phyloP scores from a whole-genome alignment of 352 stramenopile genomes.

The Phytophthora hybrid region DNA sequence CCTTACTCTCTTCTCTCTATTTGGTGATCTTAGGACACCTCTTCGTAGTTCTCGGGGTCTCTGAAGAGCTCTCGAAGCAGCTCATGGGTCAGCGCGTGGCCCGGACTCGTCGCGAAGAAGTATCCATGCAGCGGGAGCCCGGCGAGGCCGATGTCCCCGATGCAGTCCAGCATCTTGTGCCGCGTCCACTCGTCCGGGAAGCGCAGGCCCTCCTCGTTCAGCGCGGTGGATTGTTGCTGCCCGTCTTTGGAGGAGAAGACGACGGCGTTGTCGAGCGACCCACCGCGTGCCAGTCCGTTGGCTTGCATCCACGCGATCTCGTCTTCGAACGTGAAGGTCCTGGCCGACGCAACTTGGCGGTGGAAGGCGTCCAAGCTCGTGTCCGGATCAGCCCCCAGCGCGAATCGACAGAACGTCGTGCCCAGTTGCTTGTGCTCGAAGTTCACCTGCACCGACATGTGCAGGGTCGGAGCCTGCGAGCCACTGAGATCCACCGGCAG shows the following conservation, averaged over 20 bases:
- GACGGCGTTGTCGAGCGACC: constrained; percentile 72
- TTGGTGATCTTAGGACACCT: constrained; percentile 28
- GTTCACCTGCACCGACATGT: constrained; percentile 74
- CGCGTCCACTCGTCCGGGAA: constrained; percentile 74
- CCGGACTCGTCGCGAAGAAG: constrained; percentile 74
- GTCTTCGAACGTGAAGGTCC: constrained; percentile 81
- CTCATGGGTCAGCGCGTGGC: constrained; percentile 69
- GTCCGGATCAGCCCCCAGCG: constrained; percentile 42
- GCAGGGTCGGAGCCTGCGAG: constrained; percentile 44
- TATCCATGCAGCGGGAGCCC: constrained; percentile 68
- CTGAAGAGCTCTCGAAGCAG: constrained; percentile 61
- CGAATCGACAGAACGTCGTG: constrained; percentile 52
- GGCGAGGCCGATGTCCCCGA: constrained; percentile 68
- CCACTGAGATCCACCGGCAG: constrained; percentile 36
- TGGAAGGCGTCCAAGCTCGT: constrained; percentile 42
- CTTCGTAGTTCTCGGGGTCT: constrained; percentile 55
- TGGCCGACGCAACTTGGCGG: constrained; percentile 51
- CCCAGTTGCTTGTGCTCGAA: constrained; percentile 69
- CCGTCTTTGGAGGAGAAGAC: constrained; percentile 51
- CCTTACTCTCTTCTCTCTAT: not conserved
- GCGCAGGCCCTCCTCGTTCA: constrained; percentile 64
- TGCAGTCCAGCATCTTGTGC: constrained; percentile 81
- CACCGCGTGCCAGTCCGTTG: constrained; percentile 60
- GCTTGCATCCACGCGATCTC: constrained; percentile 70
- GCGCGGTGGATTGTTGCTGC: constrained; percentile 15